Conservation (phyloP, 1,139 yeast genomes). For the Magnusiomyces fungicola region DNA sequence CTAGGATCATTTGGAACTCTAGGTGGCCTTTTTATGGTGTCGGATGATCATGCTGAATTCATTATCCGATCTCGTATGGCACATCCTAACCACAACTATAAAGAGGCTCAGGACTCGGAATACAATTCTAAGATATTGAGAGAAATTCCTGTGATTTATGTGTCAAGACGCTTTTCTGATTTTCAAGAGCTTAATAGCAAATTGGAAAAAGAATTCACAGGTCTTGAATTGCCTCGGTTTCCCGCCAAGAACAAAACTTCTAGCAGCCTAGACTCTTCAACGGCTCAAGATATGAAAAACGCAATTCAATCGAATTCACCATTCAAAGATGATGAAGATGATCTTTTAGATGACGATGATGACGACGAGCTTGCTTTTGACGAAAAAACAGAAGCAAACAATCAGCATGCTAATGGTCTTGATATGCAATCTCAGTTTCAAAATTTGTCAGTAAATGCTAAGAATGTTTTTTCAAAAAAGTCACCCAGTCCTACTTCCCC, state of each 20-base stretch:
- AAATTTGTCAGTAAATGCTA: conserved; percentile 1
- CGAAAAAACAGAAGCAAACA: background rate
- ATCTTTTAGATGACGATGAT: conserved; percentile 16
- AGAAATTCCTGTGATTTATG: conserved; percentile 39
- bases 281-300: too few species aligned
- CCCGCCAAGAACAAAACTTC: conserved; percentile 49
- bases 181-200: conserved; percentile 49
- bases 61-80: conserved; percentile 29
- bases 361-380: conserved; percentile 14
- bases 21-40: conserved; percentile 26
- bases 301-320: conserved; percentile 4
- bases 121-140: conserved; percentile 16
- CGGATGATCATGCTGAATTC: conserved; percentile 28
- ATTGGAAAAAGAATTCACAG: conserved; percentile 57
- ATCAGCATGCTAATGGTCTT: background rate
- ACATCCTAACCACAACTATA: conserved; percentile 20
- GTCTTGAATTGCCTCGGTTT: conserved; percentile 55
- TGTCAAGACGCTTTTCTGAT: conserved; percentile 58
- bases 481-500: background rate
- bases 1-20: conserved; percentile 6
- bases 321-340: conserved; percentile 18
- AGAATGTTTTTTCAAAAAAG: background rate
- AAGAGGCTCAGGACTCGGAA: conserved; percentile 3
- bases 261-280: conserved; percentile 10
- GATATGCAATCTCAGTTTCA: conserved; percentile 5